Percentiles rank a stretch among this genome's conserved stretches.
Evolutionary conservation across 176 grass and related monocot genomes (phyloP).

Genomic region (Melocanna baccifera): DNA sequence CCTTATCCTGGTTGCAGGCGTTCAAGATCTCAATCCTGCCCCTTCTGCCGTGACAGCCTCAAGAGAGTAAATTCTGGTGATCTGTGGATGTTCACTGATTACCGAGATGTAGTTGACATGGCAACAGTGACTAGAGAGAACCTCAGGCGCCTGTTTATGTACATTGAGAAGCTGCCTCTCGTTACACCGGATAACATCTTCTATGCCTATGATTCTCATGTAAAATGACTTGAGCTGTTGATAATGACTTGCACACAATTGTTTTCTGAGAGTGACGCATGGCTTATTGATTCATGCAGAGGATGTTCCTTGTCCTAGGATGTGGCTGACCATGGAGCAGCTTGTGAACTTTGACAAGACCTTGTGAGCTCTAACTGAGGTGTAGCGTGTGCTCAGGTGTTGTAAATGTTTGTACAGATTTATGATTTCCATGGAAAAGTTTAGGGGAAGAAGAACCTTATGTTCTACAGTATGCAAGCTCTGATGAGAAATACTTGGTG

Average conservation of each 20-base stretch:
- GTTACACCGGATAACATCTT: slow-evolving; percentile 64
- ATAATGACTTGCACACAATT: slow-evolving; percentile 29
- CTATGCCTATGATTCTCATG: slow-evolving; percentile 87
- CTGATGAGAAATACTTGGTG: not conserved
- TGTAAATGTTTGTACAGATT: slow-evolving; percentile 62
- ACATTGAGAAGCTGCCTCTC: slow-evolving; percentile 81
- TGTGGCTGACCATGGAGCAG: slow-evolving; percentile 46
- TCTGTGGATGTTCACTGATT: slow-evolving; percentile 73
- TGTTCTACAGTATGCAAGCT: not conserved
- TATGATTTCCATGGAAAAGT: slow-evolving; percentile 13
- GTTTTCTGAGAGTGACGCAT: slow-evolving; percentile 36
- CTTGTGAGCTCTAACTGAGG: not conserved
- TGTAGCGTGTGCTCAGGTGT: not conserved
- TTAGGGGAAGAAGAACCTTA: not conserved
- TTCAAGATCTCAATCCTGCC: slow-evolving; percentile 75
- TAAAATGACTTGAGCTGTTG: slow-evolving; percentile 56
- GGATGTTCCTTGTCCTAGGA: slow-evolving; percentile 52
- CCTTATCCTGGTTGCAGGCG: slow-evolving; percentile 52
- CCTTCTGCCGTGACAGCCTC: slow-evolving; percentile 84
- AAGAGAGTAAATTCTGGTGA: slow-evolving; percentile 79
- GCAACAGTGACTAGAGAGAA: slow-evolving; percentile 66
- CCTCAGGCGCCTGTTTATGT: slow-evolving; percentile 60
- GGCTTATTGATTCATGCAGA: slow-evolving; percentile 50
- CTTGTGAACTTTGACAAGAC: slow-evolving; percentile 17
- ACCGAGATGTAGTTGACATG: slow-evolving; percentile 62